A percentile compares a stretch with the other conserved stretches of the same genome.
These are phyloP conservation scores for Phoma herbarum DNA, from an alignment of 2,329 filamentous ascomycete species.

Conservation along the genomic window DNA sequence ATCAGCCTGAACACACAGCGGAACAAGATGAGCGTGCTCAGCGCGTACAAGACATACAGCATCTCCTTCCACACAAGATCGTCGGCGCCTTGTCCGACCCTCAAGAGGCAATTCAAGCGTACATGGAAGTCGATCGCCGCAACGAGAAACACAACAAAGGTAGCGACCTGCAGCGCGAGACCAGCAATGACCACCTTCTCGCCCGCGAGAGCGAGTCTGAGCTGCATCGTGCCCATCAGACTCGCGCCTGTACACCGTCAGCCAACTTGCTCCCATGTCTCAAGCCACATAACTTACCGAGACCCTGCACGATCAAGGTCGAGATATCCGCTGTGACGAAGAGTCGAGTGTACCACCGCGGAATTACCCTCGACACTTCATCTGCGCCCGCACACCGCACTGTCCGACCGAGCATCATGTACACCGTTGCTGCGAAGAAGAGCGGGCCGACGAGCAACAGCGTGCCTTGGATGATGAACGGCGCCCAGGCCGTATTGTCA, in stretches of 20 bases:
- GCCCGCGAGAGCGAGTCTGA: slow-evolving; percentile 41
- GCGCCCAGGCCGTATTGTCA: slow-evolving; percentile 47
- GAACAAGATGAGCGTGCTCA: slow-evolving; percentile 59
- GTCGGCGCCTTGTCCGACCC: no score
- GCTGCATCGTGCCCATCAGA: slow-evolving; percentile 48
- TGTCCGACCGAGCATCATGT: slow-evolving; percentile 57
- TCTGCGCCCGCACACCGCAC: slow-evolving; percentile 43
- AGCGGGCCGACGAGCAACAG: slow-evolving; percentile 56
- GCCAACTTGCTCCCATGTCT: background rate
- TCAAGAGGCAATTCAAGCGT: slow-evolving; percentile 28
- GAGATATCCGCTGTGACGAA: slow-evolving; percentile 43
- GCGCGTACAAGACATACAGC: slow-evolving; percentile 55
- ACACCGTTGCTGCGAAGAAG: slow-evolving; percentile 58
- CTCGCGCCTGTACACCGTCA: slow-evolving; percentile 34
- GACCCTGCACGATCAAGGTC: slow-evolving; percentile 42
- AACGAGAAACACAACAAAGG: slow-evolving; percentile 44
- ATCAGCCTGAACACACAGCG: slow-evolving; percentile 61
- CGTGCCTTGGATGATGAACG: slow-evolving; percentile 55
- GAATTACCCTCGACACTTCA: slow-evolving; percentile 37
- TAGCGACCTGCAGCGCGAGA: slow-evolving; percentile 45
- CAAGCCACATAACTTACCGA: slow-evolving; percentile 29
- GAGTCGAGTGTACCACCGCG: slow-evolving; percentile 41
- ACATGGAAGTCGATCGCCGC: slow-evolving; percentile 44
- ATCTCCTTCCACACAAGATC: slow-evolving; percentile 36
- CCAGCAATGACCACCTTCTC: slow-evolving; percentile 48